A percentile compares a stretch with the other conserved stretches of the same genome.
Evolutionary conservation across 768 basidiomycete genomes (phyloP).

Genomic region (Tylopilus subfusipes): DNA sequence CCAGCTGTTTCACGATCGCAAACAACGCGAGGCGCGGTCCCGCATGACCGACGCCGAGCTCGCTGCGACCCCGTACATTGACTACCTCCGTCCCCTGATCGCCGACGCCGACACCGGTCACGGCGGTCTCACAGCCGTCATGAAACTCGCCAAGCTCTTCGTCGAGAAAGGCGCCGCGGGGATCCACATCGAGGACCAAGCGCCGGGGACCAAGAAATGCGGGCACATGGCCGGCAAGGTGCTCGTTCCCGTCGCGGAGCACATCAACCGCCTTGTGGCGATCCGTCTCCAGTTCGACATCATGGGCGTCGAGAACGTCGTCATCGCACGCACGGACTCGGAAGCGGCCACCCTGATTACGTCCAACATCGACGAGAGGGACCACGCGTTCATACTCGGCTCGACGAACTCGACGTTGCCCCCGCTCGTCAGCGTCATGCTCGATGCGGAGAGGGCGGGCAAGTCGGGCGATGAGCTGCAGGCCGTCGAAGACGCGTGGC

Average conservation of each 20-base stretch:
- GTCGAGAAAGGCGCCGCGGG: constrained; percentile 98
- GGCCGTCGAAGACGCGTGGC: constrained; percentile 87
- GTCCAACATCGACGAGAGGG: constrained; percentile 94
- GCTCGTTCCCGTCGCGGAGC: constrained; percentile 94
- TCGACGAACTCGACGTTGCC: constrained; percentile 70
- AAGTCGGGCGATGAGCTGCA: constrained; percentile 79
- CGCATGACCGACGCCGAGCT: constrained; percentile 68
- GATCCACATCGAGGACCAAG: constrained; percentile 97
- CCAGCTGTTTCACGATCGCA: constrained; percentile 98
- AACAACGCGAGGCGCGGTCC: constrained; percentile 82
- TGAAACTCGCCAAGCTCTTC: constrained; percentile 99
- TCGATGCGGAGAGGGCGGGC: constrained; percentile 76
- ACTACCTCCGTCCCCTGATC: constrained; percentile 91
- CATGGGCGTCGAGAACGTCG: constrained; percentile 95
- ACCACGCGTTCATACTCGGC: constrained; percentile 96
- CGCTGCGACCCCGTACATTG: constrained; percentile 64
- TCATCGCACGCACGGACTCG: constrained; percentile 92
- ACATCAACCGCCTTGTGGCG: constrained; percentile 96
- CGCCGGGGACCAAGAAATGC: constrained; percentile 95
- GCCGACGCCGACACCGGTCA: constrained; percentile 99
- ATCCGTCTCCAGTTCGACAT: constrained; percentile 97
- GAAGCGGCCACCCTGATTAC: constrained; percentile 97
- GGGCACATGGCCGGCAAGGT: constrained; percentile 96
- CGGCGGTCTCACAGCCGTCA: constrained; percentile 95
- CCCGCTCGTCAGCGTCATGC: constrained; percentile 78